Conservation (phyloP, 768 basidiomycete species). For the Pholiota molesta region DNA sequence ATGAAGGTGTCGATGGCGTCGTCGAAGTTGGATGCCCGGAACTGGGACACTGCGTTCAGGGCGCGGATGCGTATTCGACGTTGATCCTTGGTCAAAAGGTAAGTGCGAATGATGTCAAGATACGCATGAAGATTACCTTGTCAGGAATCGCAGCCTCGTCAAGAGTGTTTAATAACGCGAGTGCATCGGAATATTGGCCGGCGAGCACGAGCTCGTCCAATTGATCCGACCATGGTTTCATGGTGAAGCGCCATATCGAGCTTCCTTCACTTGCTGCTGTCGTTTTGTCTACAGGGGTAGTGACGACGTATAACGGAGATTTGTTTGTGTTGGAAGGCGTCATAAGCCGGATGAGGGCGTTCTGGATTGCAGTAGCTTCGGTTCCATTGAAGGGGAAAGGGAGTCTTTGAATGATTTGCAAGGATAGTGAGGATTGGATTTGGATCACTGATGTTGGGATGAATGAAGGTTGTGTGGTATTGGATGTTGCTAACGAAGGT, state of each 20-base stretch:
- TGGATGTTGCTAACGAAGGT: no score
- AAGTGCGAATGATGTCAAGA: background rate
- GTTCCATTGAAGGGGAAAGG: slow-evolving; percentile 59
- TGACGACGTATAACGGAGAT: slow-evolving; percentile 62
- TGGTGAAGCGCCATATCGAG: slow-evolving; percentile 73
- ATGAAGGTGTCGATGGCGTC: slow-evolving; percentile 86
- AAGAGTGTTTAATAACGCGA: slow-evolving; percentile 74
- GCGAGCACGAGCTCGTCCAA: slow-evolving; percentile 79
- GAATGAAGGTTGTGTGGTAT: slow-evolving; percentile 29
- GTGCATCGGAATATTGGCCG: slow-evolving; percentile 75
- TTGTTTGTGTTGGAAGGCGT: slow-evolving; percentile 55
- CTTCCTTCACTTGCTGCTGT: slow-evolving; percentile 71
- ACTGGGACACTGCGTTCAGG: slow-evolving; percentile 79
- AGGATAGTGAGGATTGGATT: slow-evolving; percentile 71
- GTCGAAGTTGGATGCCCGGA: slow-evolving; percentile 69
- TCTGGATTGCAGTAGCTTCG: slow-evolving; percentile 30
- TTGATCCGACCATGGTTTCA: slow-evolving; percentile 79
- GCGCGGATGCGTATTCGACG: slow-evolving; percentile 63
- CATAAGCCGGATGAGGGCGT: slow-evolving; percentile 66
- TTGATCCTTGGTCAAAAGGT: slow-evolving; percentile 32
- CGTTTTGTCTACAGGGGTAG: slow-evolving; percentile 75
- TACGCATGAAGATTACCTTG: slow-evolving; percentile 47
- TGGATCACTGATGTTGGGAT: slow-evolving; percentile 65
- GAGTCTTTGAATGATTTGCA: slow-evolving; percentile 61
- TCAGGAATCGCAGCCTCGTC: slow-evolving; percentile 63